Evolutionary conservation across 2,329 filamentous ascomycete genomes (phyloP).

Genomic region (Fusarium lateritium): DNA sequence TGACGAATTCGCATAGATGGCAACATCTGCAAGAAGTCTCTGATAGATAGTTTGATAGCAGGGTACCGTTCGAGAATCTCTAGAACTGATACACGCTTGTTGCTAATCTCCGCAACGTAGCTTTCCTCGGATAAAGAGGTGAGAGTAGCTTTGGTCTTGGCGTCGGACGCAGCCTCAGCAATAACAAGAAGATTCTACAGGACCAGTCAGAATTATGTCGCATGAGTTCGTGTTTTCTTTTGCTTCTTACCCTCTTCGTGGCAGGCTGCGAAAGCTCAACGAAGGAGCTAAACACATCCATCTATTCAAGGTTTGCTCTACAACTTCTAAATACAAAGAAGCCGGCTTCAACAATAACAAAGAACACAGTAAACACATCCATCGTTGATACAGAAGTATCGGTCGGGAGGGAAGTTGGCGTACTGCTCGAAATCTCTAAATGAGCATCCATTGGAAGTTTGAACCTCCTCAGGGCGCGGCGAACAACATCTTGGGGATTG

Average conservation of each 20-base stretch:
- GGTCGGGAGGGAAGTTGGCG: constrained; percentile 67
- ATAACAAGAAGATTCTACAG: constrained; percentile 57
- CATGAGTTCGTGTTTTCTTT: neutral
- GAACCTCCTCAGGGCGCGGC: constrained; percentile 75
- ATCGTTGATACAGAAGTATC: constrained; percentile 70
- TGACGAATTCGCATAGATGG: constrained; percentile 82
- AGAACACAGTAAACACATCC: constrained; percentile 75
- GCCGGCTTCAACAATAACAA: too few relatives aligned
- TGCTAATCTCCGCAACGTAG: constrained; percentile 63
- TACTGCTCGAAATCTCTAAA: constrained; percentile 69
- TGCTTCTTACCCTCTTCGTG: constrained; percentile 70
- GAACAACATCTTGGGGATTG: constrained; percentile 74
- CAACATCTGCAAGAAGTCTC: constrained; percentile 78
- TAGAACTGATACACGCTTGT: constrained; percentile 73
- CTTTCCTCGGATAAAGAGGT: constrained; percentile 70
- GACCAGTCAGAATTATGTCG: constrained; percentile 17
- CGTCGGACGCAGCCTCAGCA: constrained; percentile 63
- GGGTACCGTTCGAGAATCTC: constrained; percentile 78
- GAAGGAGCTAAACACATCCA: constrained; percentile 76
- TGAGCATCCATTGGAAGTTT: constrained; percentile 77
- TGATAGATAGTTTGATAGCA: constrained; percentile 72
- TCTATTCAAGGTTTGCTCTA: too few relatives aligned
- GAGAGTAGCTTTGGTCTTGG: constrained; percentile 65
- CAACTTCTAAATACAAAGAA: too few relatives aligned
- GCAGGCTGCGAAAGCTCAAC: constrained; percentile 81